Evolutionary conservation across 306 rosid genomes (phyloP).

Genomic region (Ceratonia siliqua): DNA sequence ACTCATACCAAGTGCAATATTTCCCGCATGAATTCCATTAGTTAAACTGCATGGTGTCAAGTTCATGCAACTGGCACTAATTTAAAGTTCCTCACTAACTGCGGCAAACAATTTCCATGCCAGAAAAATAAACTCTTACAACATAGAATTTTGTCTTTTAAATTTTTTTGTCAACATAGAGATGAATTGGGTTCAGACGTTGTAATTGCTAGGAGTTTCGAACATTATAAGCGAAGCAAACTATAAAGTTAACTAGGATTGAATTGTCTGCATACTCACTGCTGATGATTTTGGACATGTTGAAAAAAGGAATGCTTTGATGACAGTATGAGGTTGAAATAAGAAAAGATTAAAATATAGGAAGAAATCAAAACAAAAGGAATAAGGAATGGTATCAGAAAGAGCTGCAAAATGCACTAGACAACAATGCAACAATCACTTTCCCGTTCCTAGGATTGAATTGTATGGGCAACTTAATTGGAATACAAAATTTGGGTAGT

Average conservation of each 20-base stretch:
- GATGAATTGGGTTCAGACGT: not conserved
- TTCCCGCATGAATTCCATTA: not conserved
- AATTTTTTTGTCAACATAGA: not conserved
- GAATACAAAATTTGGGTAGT: too few species aligned
- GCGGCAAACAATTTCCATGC: not conserved
- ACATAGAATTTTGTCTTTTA: not conserved
- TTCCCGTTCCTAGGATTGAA: too few species aligned
- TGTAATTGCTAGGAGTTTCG: not conserved
- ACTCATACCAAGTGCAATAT: not conserved
- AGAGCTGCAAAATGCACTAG: too few species aligned
- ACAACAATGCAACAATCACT: too few species aligned
- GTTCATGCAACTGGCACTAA: constrained; percentile 10
- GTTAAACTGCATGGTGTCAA: not conserved
- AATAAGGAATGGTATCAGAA: not conserved
- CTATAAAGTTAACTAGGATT: not conserved
- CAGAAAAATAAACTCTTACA: not conserved
- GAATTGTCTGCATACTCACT: constrained; percentile 65
- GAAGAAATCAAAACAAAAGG: not conserved
- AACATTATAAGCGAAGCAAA: constrained; percentile 23
- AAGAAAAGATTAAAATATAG: not conserved
- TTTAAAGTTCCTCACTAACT: constrained; percentile 10
- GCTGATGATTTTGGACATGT: constrained; percentile 76
- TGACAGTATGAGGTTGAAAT: not conserved
- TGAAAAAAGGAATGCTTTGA: constrained; percentile 29
- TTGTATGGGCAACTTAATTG: too few species aligned